phyloP scores from a whole-genome alignment of 352 stramenopile genomes.

The Phytophthora ramorum region DNA sequence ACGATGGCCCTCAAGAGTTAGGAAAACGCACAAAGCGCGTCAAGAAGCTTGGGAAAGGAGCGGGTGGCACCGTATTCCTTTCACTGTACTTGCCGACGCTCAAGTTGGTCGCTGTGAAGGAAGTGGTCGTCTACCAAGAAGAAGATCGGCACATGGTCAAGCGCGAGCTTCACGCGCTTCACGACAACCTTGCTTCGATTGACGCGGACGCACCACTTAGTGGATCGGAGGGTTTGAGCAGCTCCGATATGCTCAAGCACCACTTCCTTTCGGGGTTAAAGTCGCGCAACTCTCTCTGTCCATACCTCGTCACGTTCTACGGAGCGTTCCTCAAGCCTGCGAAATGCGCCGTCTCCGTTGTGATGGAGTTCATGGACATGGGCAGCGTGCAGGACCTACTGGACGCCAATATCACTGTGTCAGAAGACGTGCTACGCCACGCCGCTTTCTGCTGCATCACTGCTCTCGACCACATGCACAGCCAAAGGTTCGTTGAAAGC shows the following conservation, averaged over 20 bases:
- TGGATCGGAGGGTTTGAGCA: neutral
- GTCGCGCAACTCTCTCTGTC: constrained; percentile 39
- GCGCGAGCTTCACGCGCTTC: constrained; percentile 87
- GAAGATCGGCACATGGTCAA: constrained; percentile 86
- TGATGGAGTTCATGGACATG: constrained; percentile 95
- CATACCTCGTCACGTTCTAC: constrained; percentile 91
- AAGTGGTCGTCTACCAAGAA: constrained; percentile 83
- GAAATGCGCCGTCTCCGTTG: constrained; percentile 81
- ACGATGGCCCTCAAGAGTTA: constrained; percentile 73
- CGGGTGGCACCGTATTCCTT: constrained; percentile 84
- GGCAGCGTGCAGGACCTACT: constrained; percentile 87
- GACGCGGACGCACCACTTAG: constrained; percentile 14
- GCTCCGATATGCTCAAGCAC: constrained; percentile 12
- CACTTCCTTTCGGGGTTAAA: constrained; percentile 21
- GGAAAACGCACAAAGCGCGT: constrained; percentile 69
- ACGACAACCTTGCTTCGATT: constrained; percentile 71
- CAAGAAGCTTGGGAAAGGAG: constrained; percentile 82
- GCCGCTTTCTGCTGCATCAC: constrained; percentile 84
- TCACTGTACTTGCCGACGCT: constrained; percentile 84
- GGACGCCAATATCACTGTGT: constrained; percentile 50
- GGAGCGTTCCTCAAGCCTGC: constrained; percentile 85
- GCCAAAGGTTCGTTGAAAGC: constrained; percentile 46
- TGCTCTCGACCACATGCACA: constrained; percentile 89
- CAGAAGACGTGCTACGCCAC: constrained; percentile 71
- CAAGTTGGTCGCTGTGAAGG: constrained; percentile 89